phyloP scores from a whole-genome alignment of 169 alveolate genomes.

The Plasmodium vinckei region DNA sequence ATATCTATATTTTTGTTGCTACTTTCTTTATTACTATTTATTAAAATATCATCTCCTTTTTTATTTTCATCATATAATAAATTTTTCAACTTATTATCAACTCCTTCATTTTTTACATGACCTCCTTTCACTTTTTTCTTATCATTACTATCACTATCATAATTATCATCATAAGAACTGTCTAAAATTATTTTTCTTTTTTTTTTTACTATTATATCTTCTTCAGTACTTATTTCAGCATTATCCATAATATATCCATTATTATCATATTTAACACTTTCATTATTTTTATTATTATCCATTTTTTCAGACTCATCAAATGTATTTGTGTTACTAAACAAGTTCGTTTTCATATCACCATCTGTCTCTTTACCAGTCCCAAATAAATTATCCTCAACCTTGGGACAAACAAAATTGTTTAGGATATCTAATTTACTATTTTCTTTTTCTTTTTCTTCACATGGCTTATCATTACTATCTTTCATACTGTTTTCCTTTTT shows the following conservation, averaged over 20 bases:
- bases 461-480: background rate
- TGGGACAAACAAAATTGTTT: constrained; percentile 3
- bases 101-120: background rate
- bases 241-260: background rate
- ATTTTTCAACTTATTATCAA: constrained; percentile 24
- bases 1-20: constrained; percentile 8
- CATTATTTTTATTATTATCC: background rate
- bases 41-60: constrained; percentile 26
- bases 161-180: constrained; percentile 17
- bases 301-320: background rate
- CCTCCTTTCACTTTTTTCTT: background rate
- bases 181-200: constrained; percentile 39
- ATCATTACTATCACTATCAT: background rate
- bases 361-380: background rate
- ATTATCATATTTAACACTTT: background rate
- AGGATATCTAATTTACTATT: background rate
- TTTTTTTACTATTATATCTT: constrained; percentile 42
- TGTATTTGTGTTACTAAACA: background rate
- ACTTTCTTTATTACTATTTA: background rate
- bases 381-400: background rate
- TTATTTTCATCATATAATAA: constrained; percentile 43
- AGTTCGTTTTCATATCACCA: background rate
- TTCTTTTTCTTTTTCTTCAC: background rate
- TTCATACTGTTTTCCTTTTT: background rate
- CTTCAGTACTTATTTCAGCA: constrained; percentile 52